Percentiles rank a stretch among this genome's conserved stretches.
Conservation (phyloP, 1,284 basidiomycete species). For the Fomitopsis schrenkii region DNA sequence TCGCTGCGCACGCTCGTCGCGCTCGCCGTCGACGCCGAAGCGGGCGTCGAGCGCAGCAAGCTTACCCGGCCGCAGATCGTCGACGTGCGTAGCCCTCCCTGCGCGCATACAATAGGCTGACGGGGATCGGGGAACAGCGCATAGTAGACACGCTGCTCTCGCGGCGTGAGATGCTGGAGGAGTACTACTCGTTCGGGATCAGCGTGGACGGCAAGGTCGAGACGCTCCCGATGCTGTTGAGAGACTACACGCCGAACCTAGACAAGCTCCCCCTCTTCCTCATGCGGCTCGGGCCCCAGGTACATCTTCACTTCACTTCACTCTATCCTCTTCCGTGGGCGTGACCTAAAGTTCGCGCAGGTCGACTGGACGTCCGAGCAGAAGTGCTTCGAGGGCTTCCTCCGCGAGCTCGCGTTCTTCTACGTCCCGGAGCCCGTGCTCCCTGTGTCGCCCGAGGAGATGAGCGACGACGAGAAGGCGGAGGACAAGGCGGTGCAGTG, state of each 20-base stretch:
- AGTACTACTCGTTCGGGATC: constrained; percentile 87
- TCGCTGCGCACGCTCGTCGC: constrained; percentile 66
- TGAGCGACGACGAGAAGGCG: constrained; percentile 18
- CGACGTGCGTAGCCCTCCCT: constrained; percentile 46
- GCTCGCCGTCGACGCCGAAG: constrained; percentile 78
- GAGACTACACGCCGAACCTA: constrained; percentile 83
- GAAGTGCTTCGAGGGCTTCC: constrained; percentile 82
- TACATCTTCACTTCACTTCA: constrained; percentile 20
- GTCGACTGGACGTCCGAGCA: constrained; percentile 87
- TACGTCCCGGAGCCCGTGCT: constrained; percentile 65
- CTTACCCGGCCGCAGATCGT: constrained; percentile 60
- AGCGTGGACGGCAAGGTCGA: constrained; percentile 61
- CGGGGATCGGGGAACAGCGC: constrained; percentile 34
- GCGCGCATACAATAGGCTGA: constrained; percentile 3
- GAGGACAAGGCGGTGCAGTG: constrained; percentile 62
- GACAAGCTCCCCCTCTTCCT: constrained; percentile 83
- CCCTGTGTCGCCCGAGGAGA: constrained; percentile 9
- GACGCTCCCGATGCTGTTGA: constrained; percentile 78
- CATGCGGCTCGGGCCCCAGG: constrained; percentile 84
- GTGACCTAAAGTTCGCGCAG: constrained; percentile 30
- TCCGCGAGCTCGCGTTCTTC: constrained; percentile 89
- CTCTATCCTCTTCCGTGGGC: no score
- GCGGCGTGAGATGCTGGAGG: constrained; percentile 82
- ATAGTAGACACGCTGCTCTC: constrained; percentile 54
- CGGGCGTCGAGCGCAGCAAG: constrained; percentile 43